Evolutionary conservation across 495 filamentous ascomycete species (phyloP), one percentile per base, ranked within the genome.

Genomic region (Talaromyces ruber): DNA sequence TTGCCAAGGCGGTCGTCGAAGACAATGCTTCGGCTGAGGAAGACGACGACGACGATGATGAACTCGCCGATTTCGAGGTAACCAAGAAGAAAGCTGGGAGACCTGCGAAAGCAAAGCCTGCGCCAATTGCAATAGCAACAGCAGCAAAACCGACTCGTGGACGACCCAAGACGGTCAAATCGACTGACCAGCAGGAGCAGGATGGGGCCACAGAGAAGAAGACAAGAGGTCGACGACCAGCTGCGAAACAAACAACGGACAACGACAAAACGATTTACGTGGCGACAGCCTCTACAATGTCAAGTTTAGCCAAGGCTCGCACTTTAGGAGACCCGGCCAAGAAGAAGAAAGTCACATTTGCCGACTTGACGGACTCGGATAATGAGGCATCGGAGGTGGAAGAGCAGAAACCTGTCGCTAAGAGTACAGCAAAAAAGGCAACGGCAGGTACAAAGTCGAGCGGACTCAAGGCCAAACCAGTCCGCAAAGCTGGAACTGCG

Each of bases 261-360:
- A 22, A 21, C 54, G 29, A 62, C 24, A 53, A 66, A 5, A 68
- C 66, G 30, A 52, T 64, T 4, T 61, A 71, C 29, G 24, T 63
- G 4, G 28, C 63, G 11, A 54, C 61, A 1, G 52, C 32, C 39
- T 45, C 62, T 2, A 24, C 30, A 0, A 67, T 66, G n/a, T 75
- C 76, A 6, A 67, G 68, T 12, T 57, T 60, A 0, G 67, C 72
- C 63, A 69, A 71, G 7, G 75, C 75, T 26, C 77, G 76, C 58
- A 52, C 76, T n/a, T 60, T 76, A 39, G 72, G 70, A 12, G 75
- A 74, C 3, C 72, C 74, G 12, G 76, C 76, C 1, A 76, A 78
- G 51, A 81, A 77, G 70, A 84, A 84, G 65, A 82, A 70, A 22
- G 82, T 84, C 29, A 82, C 79, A 4, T 84, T 84, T 62, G 72